Evolutionary conservation across 1,139 yeast species (phyloP).

Genomic region (Pichia sp.): DNA sequence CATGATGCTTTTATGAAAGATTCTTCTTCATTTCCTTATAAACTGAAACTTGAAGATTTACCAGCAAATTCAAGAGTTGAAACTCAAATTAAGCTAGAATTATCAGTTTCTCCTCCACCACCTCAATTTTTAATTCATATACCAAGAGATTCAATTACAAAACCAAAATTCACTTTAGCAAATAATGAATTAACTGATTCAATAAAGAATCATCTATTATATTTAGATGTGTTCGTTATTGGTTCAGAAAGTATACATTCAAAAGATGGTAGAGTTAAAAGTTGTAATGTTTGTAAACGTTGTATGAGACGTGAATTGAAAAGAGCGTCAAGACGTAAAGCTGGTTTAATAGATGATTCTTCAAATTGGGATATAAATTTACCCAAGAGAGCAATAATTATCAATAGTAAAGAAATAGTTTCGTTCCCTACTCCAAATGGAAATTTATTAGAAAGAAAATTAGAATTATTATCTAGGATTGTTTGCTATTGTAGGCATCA

Average conservation of each 20-base stretch:
- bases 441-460: slow-evolving; percentile 32
- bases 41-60: slow-evolving; percentile 51
- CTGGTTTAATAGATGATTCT: slow-evolving; percentile 59
- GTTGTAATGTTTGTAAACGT: slow-evolving; percentile 72
- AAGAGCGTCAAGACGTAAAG: slow-evolving; percentile 82
- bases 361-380: slow-evolving; percentile 71
- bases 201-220: slow-evolving; percentile 48
- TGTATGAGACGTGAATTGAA: slow-evolving; percentile 90
- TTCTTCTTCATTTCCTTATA: slow-evolving; percentile 46
- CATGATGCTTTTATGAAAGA: slow-evolving; percentile 28
- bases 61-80: slow-evolving; percentile 87
- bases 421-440: slow-evolving; percentile 65
- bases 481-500: slow-evolving; percentile 97
- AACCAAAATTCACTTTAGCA: slow-evolving; percentile 69
- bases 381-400: slow-evolving; percentile 76
- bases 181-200: slow-evolving; percentile 42
- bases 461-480: slow-evolving; percentile 78
- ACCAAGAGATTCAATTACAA: slow-evolving; percentile 82
- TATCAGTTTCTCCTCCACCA: slow-evolving; percentile 68
- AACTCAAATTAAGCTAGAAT: slow-evolving; percentile 78
- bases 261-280: slow-evolving; percentile 19
- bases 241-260: slow-evolving; percentile 31
- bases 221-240: slow-evolving; percentile 61
- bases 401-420: slow-evolving; percentile 83
- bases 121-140: slow-evolving; percentile 64